These are phyloP conservation scores for Limonomyces culmigenus DNA, from an alignment of 1,284 basidiomycete genomes.

Conservation along the genomic window DNA sequence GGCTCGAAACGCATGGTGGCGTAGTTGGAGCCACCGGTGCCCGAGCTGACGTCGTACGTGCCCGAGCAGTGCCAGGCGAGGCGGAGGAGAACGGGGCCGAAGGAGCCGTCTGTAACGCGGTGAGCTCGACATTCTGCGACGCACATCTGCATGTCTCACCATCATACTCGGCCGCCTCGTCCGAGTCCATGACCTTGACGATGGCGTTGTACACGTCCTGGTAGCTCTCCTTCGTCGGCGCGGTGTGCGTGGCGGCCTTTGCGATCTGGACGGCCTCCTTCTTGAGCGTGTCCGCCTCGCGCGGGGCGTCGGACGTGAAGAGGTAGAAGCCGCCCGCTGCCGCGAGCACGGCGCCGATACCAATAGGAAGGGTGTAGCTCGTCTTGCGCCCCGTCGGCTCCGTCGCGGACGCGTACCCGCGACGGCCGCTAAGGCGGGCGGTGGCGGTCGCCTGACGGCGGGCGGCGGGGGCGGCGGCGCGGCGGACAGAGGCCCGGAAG, in stretches of 20 bases:
- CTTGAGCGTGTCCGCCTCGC: conserved; percentile 30
- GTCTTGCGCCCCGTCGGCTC: conserved; percentile 10
- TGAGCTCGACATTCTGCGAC: conserved; percentile 2
- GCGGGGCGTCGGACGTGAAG: conserved; percentile 26
- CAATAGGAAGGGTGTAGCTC: conserved; percentile 34
- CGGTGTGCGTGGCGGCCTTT: conserved; percentile 47
- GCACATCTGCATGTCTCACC: conserved; percentile 28
- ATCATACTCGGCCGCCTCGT: conserved; percentile 64
- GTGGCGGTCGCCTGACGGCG: neutral
- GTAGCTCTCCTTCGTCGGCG: conserved; percentile 66
- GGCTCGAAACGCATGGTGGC: conserved; percentile 91
- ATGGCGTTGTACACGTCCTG: conserved; percentile 88
- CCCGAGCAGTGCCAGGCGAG: conserved; percentile 90
- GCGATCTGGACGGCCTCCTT: conserved; percentile 42
- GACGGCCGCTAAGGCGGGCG: neutral
- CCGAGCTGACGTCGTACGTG: conserved; percentile 77
- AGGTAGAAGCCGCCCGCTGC: conserved; percentile 38
- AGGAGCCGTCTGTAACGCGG: conserved; percentile 60
- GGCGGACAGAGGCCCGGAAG: neutral
- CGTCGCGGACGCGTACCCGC: neutral
- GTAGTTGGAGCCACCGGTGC: conserved; percentile 87
- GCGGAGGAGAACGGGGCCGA: conserved; percentile 81
- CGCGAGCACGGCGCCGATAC: conserved; percentile 27
- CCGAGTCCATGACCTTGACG: conserved; percentile 45
- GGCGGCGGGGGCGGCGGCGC: no score